Percentiles rank a stretch among this genome's conserved stretches.
Conservation (phyloP, 2,329 filamentous ascomycete genomes). For the Cytospora piceae region DNA sequence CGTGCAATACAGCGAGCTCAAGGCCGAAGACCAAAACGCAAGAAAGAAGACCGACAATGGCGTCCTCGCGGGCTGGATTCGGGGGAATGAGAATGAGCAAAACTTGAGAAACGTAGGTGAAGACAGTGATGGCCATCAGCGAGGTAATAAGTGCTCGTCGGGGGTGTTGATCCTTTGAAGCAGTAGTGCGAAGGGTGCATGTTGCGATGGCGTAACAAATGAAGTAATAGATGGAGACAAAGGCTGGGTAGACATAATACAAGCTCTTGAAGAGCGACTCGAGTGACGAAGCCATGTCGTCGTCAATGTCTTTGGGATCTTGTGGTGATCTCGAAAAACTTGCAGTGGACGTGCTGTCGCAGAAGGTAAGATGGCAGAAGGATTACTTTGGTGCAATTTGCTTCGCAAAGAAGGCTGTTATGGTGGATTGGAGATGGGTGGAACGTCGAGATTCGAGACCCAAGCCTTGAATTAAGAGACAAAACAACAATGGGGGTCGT, state of each 20-base stretch:
- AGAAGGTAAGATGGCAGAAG: background rate
- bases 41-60: constrained; percentile 61
- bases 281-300: constrained; percentile 32
- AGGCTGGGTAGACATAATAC: constrained; percentile 62
- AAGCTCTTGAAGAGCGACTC: constrained; percentile 47
- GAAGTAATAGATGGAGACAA: constrained; percentile 62
- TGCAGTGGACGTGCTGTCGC: background rate
- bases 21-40: constrained; percentile 68
- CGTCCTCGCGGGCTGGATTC: constrained; percentile 45
- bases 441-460: background rate
- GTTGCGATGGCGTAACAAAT: constrained; percentile 54
- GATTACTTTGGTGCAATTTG: background rate
- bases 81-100: constrained; percentile 39
- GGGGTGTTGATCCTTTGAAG: constrained; percentile 42
- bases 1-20: constrained; percentile 58
- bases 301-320: background rate
- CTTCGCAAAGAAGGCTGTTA: background rate
- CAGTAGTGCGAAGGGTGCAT: constrained; percentile 56
- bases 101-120: constrained; percentile 54
- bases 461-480: background rate
- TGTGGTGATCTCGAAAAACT: background rate
- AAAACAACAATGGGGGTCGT: constrained; percentile 3
- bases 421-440: background rate
- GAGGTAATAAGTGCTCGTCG: constrained; percentile 49
- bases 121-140: constrained; percentile 48